phyloP scores from a whole-genome alignment of 306 rosid genomes.

The Rubus idaeus region DNA sequence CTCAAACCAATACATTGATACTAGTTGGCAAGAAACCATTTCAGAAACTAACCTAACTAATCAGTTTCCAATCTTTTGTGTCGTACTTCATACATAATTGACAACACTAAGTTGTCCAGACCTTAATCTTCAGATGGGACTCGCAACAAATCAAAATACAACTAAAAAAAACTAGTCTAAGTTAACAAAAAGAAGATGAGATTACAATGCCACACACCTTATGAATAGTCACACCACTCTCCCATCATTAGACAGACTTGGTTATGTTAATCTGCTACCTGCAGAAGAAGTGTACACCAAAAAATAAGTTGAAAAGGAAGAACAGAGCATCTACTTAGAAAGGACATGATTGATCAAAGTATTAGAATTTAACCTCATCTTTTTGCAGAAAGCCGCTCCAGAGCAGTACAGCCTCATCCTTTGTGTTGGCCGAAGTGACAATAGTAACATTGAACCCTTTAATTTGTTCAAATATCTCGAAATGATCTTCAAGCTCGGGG shows the following conservation, averaged over 20 bases:
- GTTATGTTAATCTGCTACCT: background rate
- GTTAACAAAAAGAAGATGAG: background rate
- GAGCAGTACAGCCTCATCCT: slow-evolving; percentile 2
- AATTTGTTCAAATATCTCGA: background rate
- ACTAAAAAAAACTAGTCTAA: background rate
- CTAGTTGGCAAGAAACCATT: background rate
- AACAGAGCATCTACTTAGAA: background rate
- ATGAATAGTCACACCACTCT: background rate
- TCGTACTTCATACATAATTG: background rate
- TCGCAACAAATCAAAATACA: background rate
- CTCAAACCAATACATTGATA: background rate
- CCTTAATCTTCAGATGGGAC: background rate
- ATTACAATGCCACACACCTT: slow-evolving; percentile 4
- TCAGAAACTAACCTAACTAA: background rate
- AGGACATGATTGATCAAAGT: background rate
- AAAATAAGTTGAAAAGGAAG: background rate
- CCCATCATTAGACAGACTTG: background rate
- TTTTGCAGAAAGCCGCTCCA: slow-evolving; percentile 13
- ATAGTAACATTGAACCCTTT: slow-evolving; percentile 1
- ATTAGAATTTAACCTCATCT: background rate
- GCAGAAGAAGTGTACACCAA: background rate
- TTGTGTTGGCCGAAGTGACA: background rate
- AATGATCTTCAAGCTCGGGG: slow-evolving; percentile 8
- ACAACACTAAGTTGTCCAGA: background rate
- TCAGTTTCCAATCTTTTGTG: background rate